Conservation (phyloP, 441 rosid species). For the Pelargonium citronellum region DNA sequence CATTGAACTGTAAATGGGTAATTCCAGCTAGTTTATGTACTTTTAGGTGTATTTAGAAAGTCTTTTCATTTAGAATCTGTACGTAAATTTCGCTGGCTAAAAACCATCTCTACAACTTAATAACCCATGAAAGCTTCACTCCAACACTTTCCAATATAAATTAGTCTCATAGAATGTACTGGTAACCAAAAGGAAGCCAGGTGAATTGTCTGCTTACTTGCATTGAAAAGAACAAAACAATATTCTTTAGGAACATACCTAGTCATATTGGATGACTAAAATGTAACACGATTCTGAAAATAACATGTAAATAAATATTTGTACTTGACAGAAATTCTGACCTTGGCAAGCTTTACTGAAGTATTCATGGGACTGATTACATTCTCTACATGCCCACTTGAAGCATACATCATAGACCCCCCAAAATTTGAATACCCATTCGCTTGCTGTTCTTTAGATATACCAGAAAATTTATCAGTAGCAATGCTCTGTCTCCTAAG, state of each 20-base stretch:
- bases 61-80: background rate
- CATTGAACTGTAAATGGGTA: background rate
- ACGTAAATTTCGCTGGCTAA: background rate
- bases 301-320: constrained; percentile 6
- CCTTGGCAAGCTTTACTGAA: constrained; percentile 40
- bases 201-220: background rate
- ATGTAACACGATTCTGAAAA: background rate
- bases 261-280: background rate
- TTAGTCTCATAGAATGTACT: background rate
- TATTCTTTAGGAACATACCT: background rate
- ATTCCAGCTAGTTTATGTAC: background rate
- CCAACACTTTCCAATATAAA: background rate
- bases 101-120: background rate
- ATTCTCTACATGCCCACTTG: constrained; percentile 42
- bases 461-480: constrained; percentile 35
- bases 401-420: constrained; percentile 35
- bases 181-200: background rate
- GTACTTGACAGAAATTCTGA: constrained; percentile 16
- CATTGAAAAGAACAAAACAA: background rate
- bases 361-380: constrained; percentile 35
- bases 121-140: background rate
- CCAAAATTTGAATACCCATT: constrained; percentile 44
- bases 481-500: constrained; percentile 49
- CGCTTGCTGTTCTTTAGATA: constrained; percentile 44
- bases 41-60: constrained; percentile 1